Evolutionary conservation across 1,284 basidiomycete genomes (phyloP), one percentile per base, ranked within the genome.

Genomic region (Spongiforma sp.): DNA sequence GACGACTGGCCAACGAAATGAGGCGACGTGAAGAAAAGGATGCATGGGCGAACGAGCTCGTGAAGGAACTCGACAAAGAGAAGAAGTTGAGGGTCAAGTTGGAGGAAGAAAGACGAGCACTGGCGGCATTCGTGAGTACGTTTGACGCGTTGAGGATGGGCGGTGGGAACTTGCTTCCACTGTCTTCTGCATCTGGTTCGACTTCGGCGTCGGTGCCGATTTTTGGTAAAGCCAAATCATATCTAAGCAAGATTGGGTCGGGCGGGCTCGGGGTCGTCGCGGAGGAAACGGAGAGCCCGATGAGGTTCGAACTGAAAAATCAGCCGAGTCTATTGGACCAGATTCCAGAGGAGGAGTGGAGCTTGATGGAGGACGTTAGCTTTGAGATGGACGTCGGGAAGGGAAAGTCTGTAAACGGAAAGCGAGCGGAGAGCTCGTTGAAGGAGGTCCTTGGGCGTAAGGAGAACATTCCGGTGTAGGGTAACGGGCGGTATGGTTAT

Each of bases 61-160:
- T 90, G 43, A 86, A 83, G 67, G 85, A 89, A 69, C 78, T 94
- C 37, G 91, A 93, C 68, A 90, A 87, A 73, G 91, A 93, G 80
- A 89, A 86, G 73, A 87, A 84, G 81, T 83, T 86, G 53, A 80
- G 90, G 39, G 74, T 79, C 52, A 87, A 87, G 68, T 78, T 93
- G 57, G 91, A 93, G 73, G 89, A 89, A 60, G 90, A 93, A 75
- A 84, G 91, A 46, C 81, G 86, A 15, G 92, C 90, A 4, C 81
- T 94, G 36, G 84, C 89, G 3, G 84, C 90, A 5, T 94, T 94
- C 68, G 92, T 94, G 37, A 83, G 81, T 74, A 90, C 89, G 74
- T 93, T 93, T 70, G 92, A 94, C 74, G 84, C 89, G 5, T 73
- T 90, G 15, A 88, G 87, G 0, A 76, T 88, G 34, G 72, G 74